Evolutionary conservation across 2,329 filamentous ascomycete genomes (phyloP).

Genomic region (Fonsecaea pugnacius): DNA sequence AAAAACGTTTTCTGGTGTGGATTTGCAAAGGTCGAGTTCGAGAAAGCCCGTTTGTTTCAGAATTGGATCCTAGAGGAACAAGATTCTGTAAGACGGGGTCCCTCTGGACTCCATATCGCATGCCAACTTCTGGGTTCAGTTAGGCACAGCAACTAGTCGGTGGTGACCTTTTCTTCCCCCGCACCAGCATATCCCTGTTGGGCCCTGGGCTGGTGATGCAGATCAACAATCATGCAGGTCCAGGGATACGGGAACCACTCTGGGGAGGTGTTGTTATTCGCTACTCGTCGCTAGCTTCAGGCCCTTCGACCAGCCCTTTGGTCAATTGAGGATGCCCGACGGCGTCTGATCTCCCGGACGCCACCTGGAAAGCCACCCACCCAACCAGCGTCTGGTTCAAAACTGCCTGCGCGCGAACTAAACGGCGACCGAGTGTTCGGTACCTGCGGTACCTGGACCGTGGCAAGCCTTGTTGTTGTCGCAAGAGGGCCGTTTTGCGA

Average conservation of each 20-base stretch:
- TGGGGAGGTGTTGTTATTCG: neutral
- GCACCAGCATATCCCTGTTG: neutral
- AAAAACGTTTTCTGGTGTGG: neutral
- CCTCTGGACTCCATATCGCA: neutral
- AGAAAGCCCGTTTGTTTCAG: neutral
- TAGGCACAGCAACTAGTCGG: neutral
- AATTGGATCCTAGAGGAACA: neutral
- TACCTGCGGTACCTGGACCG: neutral
- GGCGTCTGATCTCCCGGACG: slow-evolving; percentile 6
- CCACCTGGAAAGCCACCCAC: neutral
- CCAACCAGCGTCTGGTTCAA: neutral
- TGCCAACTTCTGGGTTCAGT: neutral
- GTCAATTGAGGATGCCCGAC: neutral
- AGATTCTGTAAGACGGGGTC: neutral
- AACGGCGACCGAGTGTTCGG: neutral
- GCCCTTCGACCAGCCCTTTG: neutral
- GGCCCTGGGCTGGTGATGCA: neutral
- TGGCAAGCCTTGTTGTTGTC: neutral
- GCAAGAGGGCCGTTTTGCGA: neutral
- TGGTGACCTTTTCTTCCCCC: neutral
- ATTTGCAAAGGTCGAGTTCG: neutral
- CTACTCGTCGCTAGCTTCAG: neutral
- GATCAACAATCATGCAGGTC: slow-evolving; percentile 1
- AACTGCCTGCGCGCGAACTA: slow-evolving; percentile 4
- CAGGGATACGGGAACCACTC: neutral